phyloP scores from a whole-genome alignment of 306 rosid genomes.

The Lathyrus aphaca region DNA sequence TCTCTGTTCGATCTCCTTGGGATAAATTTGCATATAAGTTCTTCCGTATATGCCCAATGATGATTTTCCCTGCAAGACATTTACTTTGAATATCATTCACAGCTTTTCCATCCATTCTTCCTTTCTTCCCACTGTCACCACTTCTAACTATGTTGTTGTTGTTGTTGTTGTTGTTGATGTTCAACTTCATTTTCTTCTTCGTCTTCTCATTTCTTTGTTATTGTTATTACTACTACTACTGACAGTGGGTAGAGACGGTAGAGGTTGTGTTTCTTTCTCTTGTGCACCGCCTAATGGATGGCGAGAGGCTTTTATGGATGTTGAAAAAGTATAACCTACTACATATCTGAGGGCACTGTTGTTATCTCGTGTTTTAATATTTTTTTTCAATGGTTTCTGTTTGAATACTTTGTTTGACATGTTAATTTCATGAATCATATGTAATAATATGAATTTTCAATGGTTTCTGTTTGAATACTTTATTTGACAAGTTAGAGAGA shows the following conservation, averaged over 20 bases:
- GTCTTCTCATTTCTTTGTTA: background rate
- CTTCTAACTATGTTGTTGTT: background rate
- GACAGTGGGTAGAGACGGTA: constrained; percentile 37
- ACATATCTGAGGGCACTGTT: constrained; percentile 45
- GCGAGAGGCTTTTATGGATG: constrained; percentile 42
- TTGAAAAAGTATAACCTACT: constrained; percentile 1
- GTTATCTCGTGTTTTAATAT: background rate
- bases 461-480: too few relatives aligned
- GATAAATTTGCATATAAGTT: background rate
- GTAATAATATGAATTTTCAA: too few relatives aligned
- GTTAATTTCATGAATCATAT: too few relatives aligned
- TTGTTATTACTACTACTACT: constrained; percentile 2
- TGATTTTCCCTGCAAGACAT: constrained; percentile 5
- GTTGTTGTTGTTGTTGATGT: background rate
- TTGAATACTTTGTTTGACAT: too few relatives aligned
- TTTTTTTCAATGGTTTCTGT: too few relatives aligned
- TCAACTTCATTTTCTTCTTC: background rate
- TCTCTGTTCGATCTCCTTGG: background rate
- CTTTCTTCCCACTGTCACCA: constrained; percentile 23
- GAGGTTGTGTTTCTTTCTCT: constrained; percentile 9
- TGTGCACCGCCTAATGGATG: constrained; percentile 15
- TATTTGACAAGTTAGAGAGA: too few relatives aligned
- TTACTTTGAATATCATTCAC: constrained; percentile 14
- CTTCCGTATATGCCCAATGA: constrained; percentile 36
- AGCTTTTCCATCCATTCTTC: constrained; percentile 33